Conservation (phyloP, 2,329 filamentous ascomycete species). For the Cryphonectria naterciae region DNA sequence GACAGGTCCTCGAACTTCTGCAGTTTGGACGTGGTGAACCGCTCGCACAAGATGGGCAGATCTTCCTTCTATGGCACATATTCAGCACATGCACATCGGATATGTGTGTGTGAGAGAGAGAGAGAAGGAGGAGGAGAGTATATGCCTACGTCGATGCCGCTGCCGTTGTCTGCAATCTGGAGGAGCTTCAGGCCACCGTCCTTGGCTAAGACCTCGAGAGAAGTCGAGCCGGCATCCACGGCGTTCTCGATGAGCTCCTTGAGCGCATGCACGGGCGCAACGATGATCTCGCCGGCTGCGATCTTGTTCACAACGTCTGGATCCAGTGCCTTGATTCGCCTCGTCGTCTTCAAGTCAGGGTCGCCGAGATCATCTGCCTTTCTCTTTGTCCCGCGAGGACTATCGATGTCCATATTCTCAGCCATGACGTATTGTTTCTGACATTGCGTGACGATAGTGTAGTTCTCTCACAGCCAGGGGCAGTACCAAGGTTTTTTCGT, state of each 20-base stretch:
- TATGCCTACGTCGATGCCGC: conserved; percentile 81
- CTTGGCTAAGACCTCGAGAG: conserved; percentile 88
- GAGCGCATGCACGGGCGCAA: conserved; percentile 91
- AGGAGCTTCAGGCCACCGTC: conserved; percentile 93
- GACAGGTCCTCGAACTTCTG: conserved; percentile 90
- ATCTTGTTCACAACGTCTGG: conserved; percentile 98
- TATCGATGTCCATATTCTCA: conserved; percentile 52
- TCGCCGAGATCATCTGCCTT: conserved; percentile 47
- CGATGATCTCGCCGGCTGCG: conserved; percentile 96
- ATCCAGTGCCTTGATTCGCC: conserved; percentile 71
- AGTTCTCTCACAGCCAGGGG: background rate
- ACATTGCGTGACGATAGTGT: background rate
- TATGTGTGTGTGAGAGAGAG: background rate
- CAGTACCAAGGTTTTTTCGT: background rate
- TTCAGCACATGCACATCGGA: conserved; percentile 31
- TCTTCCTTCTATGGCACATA: conserved; percentile 73
- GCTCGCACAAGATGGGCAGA: conserved; percentile 86
- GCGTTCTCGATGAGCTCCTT: conserved; percentile 98
- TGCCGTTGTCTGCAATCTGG: conserved; percentile 96
- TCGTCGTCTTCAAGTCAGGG: conserved; percentile 13
- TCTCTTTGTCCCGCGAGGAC: conserved; percentile 51
- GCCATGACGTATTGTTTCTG: conserved; percentile 33
- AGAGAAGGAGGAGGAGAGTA: background rate
- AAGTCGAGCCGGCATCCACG: conserved; percentile 94
- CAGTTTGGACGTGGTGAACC: conserved; percentile 96